Conservation (phyloP, 345 rosid genomes). For the Lepidium didymum region DNA sequence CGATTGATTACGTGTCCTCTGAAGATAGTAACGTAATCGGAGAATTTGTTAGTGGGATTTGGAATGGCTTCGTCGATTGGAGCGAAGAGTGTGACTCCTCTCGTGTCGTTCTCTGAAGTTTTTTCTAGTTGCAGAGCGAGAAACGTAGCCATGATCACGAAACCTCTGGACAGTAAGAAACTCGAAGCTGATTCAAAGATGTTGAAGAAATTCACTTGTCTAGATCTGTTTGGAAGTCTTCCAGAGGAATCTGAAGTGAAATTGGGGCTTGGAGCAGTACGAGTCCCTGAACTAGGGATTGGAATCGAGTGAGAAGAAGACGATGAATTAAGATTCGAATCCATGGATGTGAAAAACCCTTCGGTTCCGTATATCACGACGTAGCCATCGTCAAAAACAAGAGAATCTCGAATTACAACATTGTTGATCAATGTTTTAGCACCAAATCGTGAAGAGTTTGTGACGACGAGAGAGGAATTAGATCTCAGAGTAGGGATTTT, state of each 20-base stretch:
- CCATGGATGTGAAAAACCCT: slow-evolving; percentile 24
- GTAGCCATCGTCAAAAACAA: slow-evolving; percentile 27
- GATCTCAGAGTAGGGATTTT: slow-evolving; percentile 31
- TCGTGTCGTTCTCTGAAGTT: slow-evolving; percentile 17
- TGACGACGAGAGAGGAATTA: slow-evolving; percentile 25
- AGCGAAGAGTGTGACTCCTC: slow-evolving; percentile 35
- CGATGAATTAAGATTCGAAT: not conserved
- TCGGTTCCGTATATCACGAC: slow-evolving; percentile 30
- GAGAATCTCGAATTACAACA: slow-evolving; percentile 28
- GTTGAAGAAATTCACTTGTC: slow-evolving; percentile 10
- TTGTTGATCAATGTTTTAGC: slow-evolving; percentile 16
- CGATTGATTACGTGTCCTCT: slow-evolving; percentile 29
- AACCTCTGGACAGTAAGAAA: slow-evolving; percentile 32
- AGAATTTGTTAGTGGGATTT: slow-evolving; percentile 5
- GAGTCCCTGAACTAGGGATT: slow-evolving; percentile 5
- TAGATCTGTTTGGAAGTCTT: not conserved
- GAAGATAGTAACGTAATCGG: slow-evolving; percentile 28
- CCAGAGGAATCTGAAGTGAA: not conserved
- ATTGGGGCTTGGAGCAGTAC: not conserved
- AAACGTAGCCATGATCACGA: slow-evolving; percentile 32
- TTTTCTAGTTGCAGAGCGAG: slow-evolving; percentile 34
- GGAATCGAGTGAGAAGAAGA: not conserved
- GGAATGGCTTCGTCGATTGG: slow-evolving; percentile 35
- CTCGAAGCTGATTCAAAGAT: slow-evolving; percentile 28
- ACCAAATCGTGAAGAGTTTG: not conserved